phyloP scores from a whole-genome alignment of 371 early-diverging fungal genomes.

The Lichtheimia ramosa region DNA sequence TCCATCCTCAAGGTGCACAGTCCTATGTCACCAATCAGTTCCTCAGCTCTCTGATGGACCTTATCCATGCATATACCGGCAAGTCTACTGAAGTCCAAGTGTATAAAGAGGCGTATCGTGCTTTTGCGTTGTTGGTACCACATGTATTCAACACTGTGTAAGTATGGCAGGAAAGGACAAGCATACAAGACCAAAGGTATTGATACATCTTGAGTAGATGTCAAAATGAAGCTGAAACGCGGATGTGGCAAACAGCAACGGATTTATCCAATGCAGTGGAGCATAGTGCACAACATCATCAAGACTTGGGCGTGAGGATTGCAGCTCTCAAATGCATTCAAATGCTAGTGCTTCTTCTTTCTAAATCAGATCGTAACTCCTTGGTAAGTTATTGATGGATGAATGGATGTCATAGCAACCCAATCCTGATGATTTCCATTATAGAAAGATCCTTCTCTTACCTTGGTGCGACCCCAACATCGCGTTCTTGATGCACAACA shows the following conservation, averaged over 20 bases:
- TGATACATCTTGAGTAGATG: constrained; percentile 25
- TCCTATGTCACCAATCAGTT: constrained; percentile 45
- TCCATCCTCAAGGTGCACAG: constrained; percentile 29
- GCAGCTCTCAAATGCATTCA: constrained; percentile 49
- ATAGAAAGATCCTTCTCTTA: constrained; percentile 37
- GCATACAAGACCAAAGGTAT: too few relatives aligned
- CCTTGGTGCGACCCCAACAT: constrained; percentile 39
- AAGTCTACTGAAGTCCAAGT: constrained; percentile 27
- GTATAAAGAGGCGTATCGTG: constrained; percentile 42
- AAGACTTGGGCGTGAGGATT: constrained; percentile 41
- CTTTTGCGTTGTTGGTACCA: constrained; percentile 43
- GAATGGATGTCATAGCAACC: background rate
- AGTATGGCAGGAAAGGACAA: constrained; percentile 14
- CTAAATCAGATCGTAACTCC: constrained; percentile 24
- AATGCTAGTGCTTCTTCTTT: constrained; percentile 33
- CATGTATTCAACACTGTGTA: constrained; percentile 38
- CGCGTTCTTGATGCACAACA: constrained; percentile 31
- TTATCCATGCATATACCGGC: constrained; percentile 19
- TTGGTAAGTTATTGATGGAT: constrained; percentile 7
- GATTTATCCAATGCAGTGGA: constrained; percentile 26
- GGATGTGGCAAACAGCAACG: constrained; percentile 38
- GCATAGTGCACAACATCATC: constrained; percentile 22
- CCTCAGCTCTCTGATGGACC: constrained; percentile 24
- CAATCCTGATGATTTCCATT: background rate
- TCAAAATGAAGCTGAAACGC: constrained; percentile 45